Conservation (phyloP, 768 basidiomycete species). For the Boletus patriciae region DNA sequence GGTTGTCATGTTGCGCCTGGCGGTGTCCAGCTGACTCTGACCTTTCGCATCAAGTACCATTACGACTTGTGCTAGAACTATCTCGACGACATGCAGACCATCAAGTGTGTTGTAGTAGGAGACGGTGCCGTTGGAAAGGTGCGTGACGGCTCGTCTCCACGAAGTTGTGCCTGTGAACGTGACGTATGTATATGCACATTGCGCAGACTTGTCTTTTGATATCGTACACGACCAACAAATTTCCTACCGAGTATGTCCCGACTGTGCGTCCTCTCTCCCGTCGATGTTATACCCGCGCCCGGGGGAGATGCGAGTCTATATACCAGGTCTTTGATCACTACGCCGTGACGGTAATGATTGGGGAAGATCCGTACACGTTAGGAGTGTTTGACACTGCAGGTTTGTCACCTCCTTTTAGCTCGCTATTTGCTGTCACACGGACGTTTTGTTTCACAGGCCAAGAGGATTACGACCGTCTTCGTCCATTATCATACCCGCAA, state of each 20-base stretch:
- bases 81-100: conserved; percentile 76
- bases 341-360: conserved; percentile 99
- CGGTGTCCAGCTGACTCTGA: conserved; percentile 20
- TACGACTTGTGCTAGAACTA: conserved; percentile 18
- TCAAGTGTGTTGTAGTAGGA: conserved; percentile 96
- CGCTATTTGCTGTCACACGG: conserved; percentile 1
- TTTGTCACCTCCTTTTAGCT: conserved; percentile 40
- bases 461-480: conserved; percentile 99
- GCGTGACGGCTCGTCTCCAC: conserved; percentile 32
- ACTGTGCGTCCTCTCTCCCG: conserved; percentile 61
- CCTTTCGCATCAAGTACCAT: conserved; percentile 13
- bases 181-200: conserved; percentile 2
- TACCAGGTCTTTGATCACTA: conserved; percentile 91
- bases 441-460: conserved; percentile 65
- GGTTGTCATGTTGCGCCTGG: conserved; percentile 38
- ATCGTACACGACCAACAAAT: conserved; percentile 97
- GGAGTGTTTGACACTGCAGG: conserved; percentile 99
- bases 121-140: conserved; percentile 99
- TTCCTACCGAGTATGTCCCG: conserved; percentile 98
- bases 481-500: conserved; percentile 98
- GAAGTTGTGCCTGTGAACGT: too few relatives aligned
- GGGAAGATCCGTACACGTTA: conserved; percentile 97
- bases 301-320: conserved; percentile 20
- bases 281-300: background rate
- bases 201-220: conserved; percentile 90